Conservation (phyloP, 2,329 filamentous ascomycete genomes). For the Penicillium sp. region DNA sequence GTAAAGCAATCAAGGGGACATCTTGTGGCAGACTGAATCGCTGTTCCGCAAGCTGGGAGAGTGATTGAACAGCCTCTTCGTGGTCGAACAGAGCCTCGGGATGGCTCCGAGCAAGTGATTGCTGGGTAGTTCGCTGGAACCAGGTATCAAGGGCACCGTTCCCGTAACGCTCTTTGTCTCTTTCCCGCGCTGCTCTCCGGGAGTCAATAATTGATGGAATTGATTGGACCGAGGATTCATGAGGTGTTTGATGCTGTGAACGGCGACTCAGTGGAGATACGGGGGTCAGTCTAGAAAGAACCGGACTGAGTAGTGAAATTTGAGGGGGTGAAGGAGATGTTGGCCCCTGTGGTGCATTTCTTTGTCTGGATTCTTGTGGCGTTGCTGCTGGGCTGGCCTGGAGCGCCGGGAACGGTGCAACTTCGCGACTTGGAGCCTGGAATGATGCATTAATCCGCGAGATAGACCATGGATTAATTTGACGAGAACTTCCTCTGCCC, state of each 20-base stretch:
- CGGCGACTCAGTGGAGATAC: conserved; percentile 15
- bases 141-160: conserved; percentile 30
- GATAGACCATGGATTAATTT: conserved; percentile 24
- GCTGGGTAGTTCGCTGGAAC: conserved; percentile 26
- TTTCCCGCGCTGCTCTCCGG: conserved; percentile 17
- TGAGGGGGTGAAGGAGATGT: not conserved
- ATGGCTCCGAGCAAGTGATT: conserved; percentile 7
- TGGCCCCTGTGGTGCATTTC: not conserved
- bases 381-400: not conserved
- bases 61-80: conserved; percentile 5
- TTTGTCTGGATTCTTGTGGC: not conserved
- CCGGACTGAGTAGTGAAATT: conserved; percentile 10
- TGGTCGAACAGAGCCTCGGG: not conserved
- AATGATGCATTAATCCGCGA: conserved; percentile 21
- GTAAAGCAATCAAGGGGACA: not conserved
- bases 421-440: conserved; percentile 12
- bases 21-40: conserved; percentile 14
- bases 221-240: not conserved
- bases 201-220: not conserved
- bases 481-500: not conserved
- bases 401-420: not conserved
- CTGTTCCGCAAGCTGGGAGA: conserved; percentile 24
- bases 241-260: not conserved
- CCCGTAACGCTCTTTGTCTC: conserved; percentile 26
- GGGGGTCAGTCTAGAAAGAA: conserved; percentile 5